Conservation (phyloP, 2,329 filamentous ascomycete species). For the Aspergillus sergii region DNA sequence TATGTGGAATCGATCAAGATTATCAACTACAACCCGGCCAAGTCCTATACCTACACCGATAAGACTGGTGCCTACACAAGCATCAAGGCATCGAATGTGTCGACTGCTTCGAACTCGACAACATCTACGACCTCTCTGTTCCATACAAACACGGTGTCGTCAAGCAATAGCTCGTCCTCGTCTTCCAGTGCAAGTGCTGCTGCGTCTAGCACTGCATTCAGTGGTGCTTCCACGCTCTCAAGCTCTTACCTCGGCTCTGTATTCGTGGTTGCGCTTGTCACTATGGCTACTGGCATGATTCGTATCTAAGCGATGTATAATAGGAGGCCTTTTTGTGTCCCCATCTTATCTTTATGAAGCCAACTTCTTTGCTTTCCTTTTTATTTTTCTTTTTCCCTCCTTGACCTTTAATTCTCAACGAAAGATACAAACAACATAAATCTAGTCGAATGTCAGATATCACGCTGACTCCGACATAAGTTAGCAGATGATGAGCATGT, state of each 20-base stretch:
- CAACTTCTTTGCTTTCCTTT: neutral
- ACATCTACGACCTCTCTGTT: neutral
- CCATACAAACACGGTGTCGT: neutral
- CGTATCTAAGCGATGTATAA: neutral
- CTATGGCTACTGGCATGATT: neutral
- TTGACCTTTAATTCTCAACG: neutral
- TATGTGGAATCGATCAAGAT: conserved; percentile 62
- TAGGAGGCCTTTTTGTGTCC: neutral
- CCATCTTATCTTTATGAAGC: neutral
- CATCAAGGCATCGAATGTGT: neutral
- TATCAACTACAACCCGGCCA: conserved; percentile 7
- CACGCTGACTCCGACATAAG: neutral
- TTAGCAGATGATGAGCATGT: neutral
- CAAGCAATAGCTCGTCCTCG: neutral
- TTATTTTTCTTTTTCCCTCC: neutral
- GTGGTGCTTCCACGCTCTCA: neutral
- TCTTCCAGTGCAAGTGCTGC: neutral
- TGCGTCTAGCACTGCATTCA: neutral
- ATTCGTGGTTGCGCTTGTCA: neutral
- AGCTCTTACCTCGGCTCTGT: neutral
- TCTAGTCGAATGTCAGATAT: neutral
- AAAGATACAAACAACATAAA: neutral
- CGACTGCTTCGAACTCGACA: neutral
- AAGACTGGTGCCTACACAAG: conserved; percentile 6
- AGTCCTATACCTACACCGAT: neutral